phyloP scores from a whole-genome alignment of 2,329 filamentous ascomycete species.

The Talaromyces sp. region DNA sequence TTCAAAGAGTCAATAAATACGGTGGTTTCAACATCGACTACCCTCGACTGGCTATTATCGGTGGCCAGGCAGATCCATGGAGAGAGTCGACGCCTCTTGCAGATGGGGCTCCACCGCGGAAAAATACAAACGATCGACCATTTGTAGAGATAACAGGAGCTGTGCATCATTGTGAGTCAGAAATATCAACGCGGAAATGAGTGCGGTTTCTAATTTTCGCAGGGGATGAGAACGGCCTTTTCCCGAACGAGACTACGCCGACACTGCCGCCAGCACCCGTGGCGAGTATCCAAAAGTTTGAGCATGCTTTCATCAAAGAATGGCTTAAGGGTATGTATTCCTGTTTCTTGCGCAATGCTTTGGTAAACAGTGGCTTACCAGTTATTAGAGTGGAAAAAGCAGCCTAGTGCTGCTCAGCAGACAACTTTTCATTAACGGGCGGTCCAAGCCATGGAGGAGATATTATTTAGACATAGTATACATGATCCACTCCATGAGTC shows the following conservation, averaged over 20 bases:
- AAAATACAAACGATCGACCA: conserved; percentile 61
- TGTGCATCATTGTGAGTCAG: conserved; percentile 13
- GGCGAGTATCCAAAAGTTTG: conserved; percentile 41
- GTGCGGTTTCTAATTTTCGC: background rate
- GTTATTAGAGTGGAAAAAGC: background rate
- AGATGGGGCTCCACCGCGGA: conserved; percentile 48
- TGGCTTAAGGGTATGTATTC: conserved; percentile 40
- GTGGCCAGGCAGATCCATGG: conserved; percentile 78
- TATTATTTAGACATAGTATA: background rate
- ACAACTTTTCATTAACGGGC: background rate
- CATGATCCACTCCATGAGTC: background rate
- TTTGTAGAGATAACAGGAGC: conserved; percentile 59
- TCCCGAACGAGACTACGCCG: conserved; percentile 48
- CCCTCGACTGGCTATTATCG: conserved; percentile 69
- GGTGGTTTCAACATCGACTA: conserved; percentile 70
- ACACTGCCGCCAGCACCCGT: conserved; percentile 43
- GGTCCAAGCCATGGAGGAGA: background rate
- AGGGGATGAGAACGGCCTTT: conserved; percentile 48
- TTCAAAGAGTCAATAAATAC: conserved; percentile 65
- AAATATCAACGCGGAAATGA: background rate
- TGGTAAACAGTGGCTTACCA: background rate
- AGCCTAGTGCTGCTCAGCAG: background rate
- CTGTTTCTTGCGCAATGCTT: background rate
- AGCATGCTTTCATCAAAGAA: conserved; percentile 44
- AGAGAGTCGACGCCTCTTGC: conserved; percentile 67